phyloP scores from a whole-genome alignment of 495 filamentous ascomycete genomes.

The Hypoxylon trugodes region DNA sequence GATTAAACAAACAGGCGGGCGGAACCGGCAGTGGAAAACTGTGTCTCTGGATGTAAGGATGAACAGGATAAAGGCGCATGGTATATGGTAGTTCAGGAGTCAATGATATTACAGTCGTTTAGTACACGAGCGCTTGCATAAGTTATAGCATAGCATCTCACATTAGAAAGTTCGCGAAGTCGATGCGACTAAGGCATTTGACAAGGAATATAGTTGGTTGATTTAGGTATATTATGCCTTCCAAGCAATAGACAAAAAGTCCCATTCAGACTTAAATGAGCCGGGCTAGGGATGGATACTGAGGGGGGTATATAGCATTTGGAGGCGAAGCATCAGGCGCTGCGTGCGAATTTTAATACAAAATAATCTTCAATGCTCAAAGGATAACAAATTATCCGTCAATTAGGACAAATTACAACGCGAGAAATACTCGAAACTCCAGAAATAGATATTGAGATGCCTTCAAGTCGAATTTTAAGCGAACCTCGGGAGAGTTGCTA shows the following conservation, averaged over 20 bases:
- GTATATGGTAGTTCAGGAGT: neutral
- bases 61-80: neutral
- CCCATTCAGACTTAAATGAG: neutral
- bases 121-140: neutral
- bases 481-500: too few species aligned
- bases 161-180: neutral
- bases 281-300: too few species aligned
- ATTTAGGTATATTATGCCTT: neutral
- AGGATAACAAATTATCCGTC: too few species aligned
- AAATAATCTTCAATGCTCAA: too few species aligned
- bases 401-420: too few species aligned
- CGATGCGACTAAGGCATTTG: neutral
- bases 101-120: neutral
- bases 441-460: too few species aligned
- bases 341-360: too few species aligned
- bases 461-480: too few species aligned
- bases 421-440: too few species aligned
- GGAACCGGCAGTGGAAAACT: conserved; percentile 94
- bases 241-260: neutral
- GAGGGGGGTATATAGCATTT: too few species aligned
- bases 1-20: conserved; percentile 53
- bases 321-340: too few species aligned
- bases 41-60: conserved; percentile 81
- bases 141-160: neutral
- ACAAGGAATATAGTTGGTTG: neutral